Conservation (phyloP, 1,284 basidiomycete species). For the Spongispora temasekensis region DNA sequence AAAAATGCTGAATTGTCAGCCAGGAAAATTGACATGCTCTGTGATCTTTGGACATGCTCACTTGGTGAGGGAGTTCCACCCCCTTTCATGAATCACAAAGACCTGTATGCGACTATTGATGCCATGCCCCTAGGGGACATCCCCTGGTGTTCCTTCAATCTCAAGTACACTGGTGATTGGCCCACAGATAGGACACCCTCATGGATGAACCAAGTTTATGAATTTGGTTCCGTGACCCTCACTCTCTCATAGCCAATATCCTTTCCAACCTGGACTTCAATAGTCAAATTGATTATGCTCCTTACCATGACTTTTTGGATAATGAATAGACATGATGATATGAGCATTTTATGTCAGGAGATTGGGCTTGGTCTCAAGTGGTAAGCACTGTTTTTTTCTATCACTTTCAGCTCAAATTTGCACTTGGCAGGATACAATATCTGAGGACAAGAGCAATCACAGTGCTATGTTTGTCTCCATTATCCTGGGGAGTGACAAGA, state of each 20-base stretch:
- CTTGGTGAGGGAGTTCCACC: neutral
- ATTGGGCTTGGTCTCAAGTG: neutral
- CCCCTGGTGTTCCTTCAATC: neutral
- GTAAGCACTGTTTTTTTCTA: neutral
- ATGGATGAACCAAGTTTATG: neutral
- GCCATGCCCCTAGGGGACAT: constrained; percentile 9
- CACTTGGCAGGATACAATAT: neutral
- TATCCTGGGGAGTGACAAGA: no score
- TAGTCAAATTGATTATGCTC: constrained; percentile 1
- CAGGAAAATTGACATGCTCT: neutral
- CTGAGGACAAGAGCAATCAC: neutral
- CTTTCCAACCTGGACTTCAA: neutral
- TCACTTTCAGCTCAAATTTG: neutral
- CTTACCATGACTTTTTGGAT: neutral
- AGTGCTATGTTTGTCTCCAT: neutral
- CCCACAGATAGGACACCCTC: neutral
- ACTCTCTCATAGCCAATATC: neutral
- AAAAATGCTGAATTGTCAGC: neutral
- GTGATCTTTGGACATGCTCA: constrained; percentile 1
- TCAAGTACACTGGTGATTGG: neutral
- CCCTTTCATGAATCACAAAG: constrained; percentile 8
- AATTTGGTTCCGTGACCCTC: neutral
- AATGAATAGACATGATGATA: neutral
- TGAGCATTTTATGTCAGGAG: neutral
- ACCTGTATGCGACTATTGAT: constrained; percentile 15